Conservation (phyloP, 108 stramenopile species). For the Pseudonitzschia pungens region DNA sequence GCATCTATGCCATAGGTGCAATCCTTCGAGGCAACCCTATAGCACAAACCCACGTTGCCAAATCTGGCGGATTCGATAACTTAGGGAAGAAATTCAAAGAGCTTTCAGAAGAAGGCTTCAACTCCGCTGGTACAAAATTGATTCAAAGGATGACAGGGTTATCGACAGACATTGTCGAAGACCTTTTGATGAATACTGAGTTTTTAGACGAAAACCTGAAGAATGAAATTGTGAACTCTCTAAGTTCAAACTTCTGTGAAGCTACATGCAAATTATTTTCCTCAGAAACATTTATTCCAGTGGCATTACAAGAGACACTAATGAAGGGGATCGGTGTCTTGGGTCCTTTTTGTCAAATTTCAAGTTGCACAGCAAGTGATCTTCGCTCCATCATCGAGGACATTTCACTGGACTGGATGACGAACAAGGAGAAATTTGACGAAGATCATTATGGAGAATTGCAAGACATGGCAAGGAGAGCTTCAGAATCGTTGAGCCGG, state of each 20-base stretch:
- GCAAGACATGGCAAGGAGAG: slow-evolving; percentile 14
- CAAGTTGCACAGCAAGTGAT: slow-evolving; percentile 1
- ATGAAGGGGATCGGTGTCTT: slow-evolving; percentile 43
- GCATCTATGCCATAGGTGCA: slow-evolving; percentile 71
- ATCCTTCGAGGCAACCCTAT: slow-evolving; percentile 69
- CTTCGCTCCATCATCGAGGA: slow-evolving; percentile 4
- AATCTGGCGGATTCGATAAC: slow-evolving; percentile 32
- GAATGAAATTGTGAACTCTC: slow-evolving; percentile 30
- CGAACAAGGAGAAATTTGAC: slow-evolving; percentile 3
- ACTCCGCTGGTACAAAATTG: slow-evolving; percentile 44
- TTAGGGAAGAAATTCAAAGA: slow-evolving; percentile 26
- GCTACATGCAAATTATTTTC: slow-evolving; percentile 27
- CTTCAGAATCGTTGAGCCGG: not conserved
- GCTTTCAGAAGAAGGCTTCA: slow-evolving; percentile 26
- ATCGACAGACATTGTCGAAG: slow-evolving; percentile 57
- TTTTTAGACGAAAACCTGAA: not conserved
- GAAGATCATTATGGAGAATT: slow-evolving; percentile 11
- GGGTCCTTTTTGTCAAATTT: slow-evolving; percentile 45
- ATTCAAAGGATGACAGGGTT: slow-evolving; percentile 51
- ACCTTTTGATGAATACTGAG: slow-evolving; percentile 45
- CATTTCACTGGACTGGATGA: not conserved
- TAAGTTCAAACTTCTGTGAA: slow-evolving; percentile 53
- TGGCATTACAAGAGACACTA: slow-evolving; percentile 41
- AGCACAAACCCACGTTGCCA: slow-evolving; percentile 56
- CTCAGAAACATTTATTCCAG: slow-evolving; percentile 23